Evolutionary conservation across 148 eudicot genomes (phyloP), one percentile per base, ranked within the genome.

Genomic region (Talinum fruticosum): DNA sequence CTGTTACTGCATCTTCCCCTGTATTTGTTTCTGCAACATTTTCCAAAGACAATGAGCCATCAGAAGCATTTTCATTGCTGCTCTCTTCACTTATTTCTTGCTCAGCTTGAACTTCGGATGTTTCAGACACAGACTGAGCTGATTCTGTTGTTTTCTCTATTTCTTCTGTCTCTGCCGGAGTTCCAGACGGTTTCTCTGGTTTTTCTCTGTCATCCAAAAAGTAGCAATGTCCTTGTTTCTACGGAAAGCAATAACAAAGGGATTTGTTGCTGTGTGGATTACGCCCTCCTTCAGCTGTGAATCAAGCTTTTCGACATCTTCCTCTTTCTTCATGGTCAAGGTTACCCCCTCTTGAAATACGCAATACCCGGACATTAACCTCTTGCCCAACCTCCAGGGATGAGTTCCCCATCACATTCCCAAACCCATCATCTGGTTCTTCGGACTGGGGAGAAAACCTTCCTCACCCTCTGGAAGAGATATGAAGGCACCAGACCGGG

Each of bases 391-490:
- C 81, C 83, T 90, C 86, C 77, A 96, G 68, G 1, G 97, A 85
- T 23, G 97, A 84, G 37, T 80, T 88, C 45, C 90, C 92, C 87
- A 84, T 85, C 19, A 90, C 76, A 68, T 78, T 87, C 29, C 82
- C 88, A 71, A 89, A 87, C 37, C 91, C 97, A 67, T 87, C 94
- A 80, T 88, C 90, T 37, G 83, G 69, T 82, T 93, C 97, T 86
- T 96, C 99, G 28, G 93, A 84, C 24, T 74, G 51, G 99, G 97
- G 66, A 96, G 79, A 75, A 96, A 96, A 36, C 99, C 99, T 87
- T 96, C 99, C 69, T 91, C 97, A 2, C 91, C 97, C 47, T 90
- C 99, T 6, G 97, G 97, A 62, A 96, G 93, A 78, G 94, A 80
- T 49, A 96, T 84, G 80, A 89, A 96, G 37, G 97, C 85, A 81